A percentile compares a stretch with the other conserved stretches of the same genome.
Evolutionary conservation across 2,329 filamentous ascomycete genomes (phyloP).

Genomic region (Cadophora malorum): DNA sequence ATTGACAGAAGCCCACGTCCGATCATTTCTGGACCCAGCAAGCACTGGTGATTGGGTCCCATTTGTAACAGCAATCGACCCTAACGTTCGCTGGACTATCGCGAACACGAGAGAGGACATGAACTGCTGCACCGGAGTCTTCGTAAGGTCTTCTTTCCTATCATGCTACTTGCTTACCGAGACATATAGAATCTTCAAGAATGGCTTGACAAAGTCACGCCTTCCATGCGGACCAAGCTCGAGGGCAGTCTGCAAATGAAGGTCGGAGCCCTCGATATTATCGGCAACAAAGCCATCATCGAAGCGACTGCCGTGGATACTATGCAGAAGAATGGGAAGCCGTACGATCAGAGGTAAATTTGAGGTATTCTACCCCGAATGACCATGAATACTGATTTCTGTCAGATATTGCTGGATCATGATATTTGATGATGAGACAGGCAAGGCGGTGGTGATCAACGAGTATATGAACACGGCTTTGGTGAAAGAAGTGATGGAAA

Average conservation of each 20-base stretch:
- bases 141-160: not conserved
- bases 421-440: not conserved
- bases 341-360: not conserved
- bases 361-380: not conserved
- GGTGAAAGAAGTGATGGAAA: not conserved
- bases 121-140: not conserved
- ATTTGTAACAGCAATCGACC: not conserved
- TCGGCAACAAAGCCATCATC: not conserved
- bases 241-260: not conserved
- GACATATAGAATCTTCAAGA: not conserved
- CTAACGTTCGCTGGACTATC: not conserved
- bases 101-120: not conserved
- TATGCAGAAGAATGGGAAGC: conserved; percentile 1
- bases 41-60: not conserved
- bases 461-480: conserved; percentile 9
- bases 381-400: not conserved
- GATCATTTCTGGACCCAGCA: not conserved
- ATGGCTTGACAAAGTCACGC: conserved; percentile 2
- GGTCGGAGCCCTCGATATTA: not conserved
- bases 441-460: not conserved
- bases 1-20: not conserved
- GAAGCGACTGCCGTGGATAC: not conserved
- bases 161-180: no score
- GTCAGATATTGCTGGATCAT: conserved; percentile 6
- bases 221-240: not conserved